These are phyloP conservation scores for Aureobasidium subglaciale DNA, from an alignment of 2,329 filamentous ascomycete genomes.

Conservation along the genomic window DNA sequence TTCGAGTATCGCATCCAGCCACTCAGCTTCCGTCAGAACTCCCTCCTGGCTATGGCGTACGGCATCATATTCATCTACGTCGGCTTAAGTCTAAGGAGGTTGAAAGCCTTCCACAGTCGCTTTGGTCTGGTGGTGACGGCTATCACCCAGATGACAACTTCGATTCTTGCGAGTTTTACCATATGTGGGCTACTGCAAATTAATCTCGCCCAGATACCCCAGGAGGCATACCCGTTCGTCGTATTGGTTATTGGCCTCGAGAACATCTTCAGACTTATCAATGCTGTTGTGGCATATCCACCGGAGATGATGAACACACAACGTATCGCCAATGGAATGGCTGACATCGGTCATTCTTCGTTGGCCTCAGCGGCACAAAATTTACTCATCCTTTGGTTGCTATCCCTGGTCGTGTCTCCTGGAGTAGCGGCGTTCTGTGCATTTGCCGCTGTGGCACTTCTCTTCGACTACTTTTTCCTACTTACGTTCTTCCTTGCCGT, in stretches of 20 bases:
- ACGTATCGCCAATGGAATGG: conserved; percentile 66
- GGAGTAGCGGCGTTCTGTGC: conserved; percentile 69
- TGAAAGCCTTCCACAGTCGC: conserved; percentile 69
- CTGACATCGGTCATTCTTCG: conserved; percentile 63
- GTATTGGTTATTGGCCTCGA: conserved; percentile 70
- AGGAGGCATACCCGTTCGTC: conserved; percentile 69
- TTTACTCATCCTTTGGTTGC: conserved; percentile 54
- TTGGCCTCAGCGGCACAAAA: conserved; percentile 64
- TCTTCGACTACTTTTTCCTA: conserved; percentile 72
- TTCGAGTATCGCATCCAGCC: conserved; percentile 76
- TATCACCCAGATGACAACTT: conserved; percentile 57
- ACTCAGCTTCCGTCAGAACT: conserved; percentile 59
- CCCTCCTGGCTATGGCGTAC: conserved; percentile 60
- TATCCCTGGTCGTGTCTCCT: conserved; percentile 61
- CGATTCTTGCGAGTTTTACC: conserved; percentile 72
- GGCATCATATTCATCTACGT: conserved; percentile 58
- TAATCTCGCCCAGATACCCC: conserved; percentile 66
- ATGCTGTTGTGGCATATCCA: conserved; percentile 66
- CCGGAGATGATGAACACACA: conserved; percentile 60
- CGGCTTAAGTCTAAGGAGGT: conserved; percentile 57
- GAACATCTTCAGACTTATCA: conserved; percentile 72
- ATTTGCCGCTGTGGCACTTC: conserved; percentile 66
- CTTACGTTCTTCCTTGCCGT: conserved; percentile 75
- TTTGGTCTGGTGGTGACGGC: conserved; percentile 66
- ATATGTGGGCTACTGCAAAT: conserved; percentile 69